phyloP scores from a whole-genome alignment of 495 filamentous ascomycete genomes.

The Tuber magnatum region DNA sequence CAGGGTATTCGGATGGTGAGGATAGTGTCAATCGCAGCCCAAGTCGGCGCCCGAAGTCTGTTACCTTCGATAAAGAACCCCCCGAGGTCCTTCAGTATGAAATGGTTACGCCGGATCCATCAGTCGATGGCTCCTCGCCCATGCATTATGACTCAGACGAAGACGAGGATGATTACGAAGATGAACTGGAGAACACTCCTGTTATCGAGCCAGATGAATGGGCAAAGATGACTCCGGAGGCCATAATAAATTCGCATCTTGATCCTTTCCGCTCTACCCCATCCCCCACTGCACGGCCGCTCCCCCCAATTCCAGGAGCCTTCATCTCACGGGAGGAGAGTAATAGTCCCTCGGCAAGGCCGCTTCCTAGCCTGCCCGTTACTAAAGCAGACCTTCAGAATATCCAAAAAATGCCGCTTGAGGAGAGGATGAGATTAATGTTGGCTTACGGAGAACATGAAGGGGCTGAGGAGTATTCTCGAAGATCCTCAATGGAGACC shows the following conservation, averaged over 20 bases:
- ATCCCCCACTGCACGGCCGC: conserved; percentile 39
- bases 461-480: conserved; percentile 57
- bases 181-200: conserved; percentile 93
- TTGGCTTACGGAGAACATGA: conserved; percentile 55
- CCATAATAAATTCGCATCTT: conserved; percentile 49
- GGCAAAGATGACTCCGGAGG: conserved; percentile 66
- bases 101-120: conserved; percentile 90
- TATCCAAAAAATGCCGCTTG: conserved; percentile 42
- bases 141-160: conserved; percentile 78
- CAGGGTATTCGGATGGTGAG: conserved; percentile 64
- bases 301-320: conserved; percentile 38
- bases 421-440: conserved; percentile 48
- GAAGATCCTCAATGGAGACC: conserved; percentile 58
- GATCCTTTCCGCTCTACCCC: conserved; percentile 55
- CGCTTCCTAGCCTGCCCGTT: conserved; percentile 39
- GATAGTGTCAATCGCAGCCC: conserved; percentile 57
- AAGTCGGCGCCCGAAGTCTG: conserved; percentile 83
- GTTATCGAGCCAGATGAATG: conserved; percentile 95
- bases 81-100: conserved; percentile 95
- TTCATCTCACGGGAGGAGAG: conserved; percentile 33
- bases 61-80: conserved; percentile 89
- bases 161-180: conserved; percentile 65
- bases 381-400: conserved; percentile 44
- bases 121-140: conserved; percentile 78
- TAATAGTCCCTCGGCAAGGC: conserved; percentile 44